phyloP scores from a whole-genome alignment of 139 green algal species.

The Trebouxia sp. region DNA sequence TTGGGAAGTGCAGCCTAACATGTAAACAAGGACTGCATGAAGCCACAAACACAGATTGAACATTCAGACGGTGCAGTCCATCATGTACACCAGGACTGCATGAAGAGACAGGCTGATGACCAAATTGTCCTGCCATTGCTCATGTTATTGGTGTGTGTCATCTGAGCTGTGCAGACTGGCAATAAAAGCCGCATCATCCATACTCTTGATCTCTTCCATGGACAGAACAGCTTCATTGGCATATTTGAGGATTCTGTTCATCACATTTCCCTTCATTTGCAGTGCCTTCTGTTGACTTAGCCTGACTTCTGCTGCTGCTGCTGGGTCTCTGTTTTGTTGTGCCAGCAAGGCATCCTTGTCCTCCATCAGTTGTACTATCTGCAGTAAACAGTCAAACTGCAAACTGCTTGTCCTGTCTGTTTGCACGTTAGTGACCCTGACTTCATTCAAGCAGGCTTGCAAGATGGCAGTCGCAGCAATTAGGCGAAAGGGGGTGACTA shows the following conservation, averaged over 20 bases:
- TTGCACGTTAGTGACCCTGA: too few species aligned
- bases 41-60: too few species aligned
- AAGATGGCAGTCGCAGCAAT: too few species aligned
- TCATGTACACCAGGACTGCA: too few species aligned
- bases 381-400: not conserved
- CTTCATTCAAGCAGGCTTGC: too few species aligned
- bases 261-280: constrained; percentile 18
- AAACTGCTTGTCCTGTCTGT: not conserved
- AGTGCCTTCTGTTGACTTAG: not conserved
- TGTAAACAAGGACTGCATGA: too few species aligned
- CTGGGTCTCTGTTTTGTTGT: not conserved
- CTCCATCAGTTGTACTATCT: constrained; percentile 13
- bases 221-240: constrained; percentile 15
- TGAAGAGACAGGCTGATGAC: too few species aligned
- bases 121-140: too few species aligned
- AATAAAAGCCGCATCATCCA: constrained; percentile 12
- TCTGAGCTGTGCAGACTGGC: not conserved
- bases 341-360: not conserved
- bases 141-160: not conserved
- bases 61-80: too few species aligned
- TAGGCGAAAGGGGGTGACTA: too few species aligned
- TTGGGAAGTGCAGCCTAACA: too few species aligned
- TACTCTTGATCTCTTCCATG: not conserved
- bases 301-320: not conserved
- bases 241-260: constrained; percentile 11